Conservation (phyloP, 768 basidiomycete species). For the Agaricus blazei region DNA sequence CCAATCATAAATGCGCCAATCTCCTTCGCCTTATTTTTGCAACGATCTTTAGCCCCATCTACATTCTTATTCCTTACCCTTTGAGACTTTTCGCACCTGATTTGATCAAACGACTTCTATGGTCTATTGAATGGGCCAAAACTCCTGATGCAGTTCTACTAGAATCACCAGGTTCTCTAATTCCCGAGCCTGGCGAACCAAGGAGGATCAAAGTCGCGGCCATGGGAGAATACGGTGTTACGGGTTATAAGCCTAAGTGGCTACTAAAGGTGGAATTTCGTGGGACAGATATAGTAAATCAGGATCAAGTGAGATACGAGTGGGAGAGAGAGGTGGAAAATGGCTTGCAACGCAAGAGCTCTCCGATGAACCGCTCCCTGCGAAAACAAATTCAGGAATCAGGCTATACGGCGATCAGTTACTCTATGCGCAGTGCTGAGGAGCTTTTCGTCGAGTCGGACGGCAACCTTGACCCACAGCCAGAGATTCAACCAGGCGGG, state of each 20-base stretch:
- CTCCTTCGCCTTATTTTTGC: constrained; percentile 4
- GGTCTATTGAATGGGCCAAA: constrained; percentile 3
- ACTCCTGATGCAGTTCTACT: constrained; percentile 5
- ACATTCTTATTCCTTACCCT: neutral
- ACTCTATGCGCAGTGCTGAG: constrained; percentile 4
- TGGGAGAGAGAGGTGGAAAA: neutral
- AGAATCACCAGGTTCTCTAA: neutral
- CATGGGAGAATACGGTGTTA: constrained; percentile 3
- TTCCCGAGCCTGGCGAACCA: neutral
- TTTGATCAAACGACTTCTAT: neutral
- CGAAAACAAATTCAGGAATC: neutral
- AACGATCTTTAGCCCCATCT: neutral
- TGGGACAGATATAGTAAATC: neutral
- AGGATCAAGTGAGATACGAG: neutral
- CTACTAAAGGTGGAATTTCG: constrained; percentile 1
- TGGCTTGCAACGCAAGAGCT: neutral
- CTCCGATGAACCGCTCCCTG: neutral
- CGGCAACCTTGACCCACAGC: neutral
- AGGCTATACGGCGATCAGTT: constrained; percentile 7
- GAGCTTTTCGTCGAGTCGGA: neutral
- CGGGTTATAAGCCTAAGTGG: constrained; percentile 3
- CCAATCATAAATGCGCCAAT: neutral
- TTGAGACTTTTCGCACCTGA: neutral
- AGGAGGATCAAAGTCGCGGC: neutral
- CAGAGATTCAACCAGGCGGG: neutral